Percentiles rank a stretch among this genome's conserved stretches.
Evolutionary conservation across 1,284 basidiomycete species (phyloP).

Genomic region (Papiliotrema nemorosa): DNA sequence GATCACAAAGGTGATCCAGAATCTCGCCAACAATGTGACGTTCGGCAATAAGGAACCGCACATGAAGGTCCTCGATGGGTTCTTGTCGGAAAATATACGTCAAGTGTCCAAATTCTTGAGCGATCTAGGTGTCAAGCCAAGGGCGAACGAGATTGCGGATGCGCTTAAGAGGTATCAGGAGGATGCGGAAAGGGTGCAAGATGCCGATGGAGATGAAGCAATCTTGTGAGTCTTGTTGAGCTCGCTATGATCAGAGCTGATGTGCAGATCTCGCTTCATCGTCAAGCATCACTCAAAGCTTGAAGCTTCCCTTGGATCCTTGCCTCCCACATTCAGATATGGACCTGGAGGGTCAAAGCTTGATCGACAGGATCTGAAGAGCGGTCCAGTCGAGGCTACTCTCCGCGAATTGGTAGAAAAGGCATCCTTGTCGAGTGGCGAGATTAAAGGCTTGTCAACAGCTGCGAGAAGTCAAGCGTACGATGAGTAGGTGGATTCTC

Average conservation of each 20-base stretch:
- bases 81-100: slow-evolving; percentile 70
- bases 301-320: slow-evolving; percentile 21
- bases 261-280: slow-evolving; percentile 35
- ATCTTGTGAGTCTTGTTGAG: slow-evolving; percentile 25
- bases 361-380: slow-evolving; percentile 55
- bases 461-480: slow-evolving; percentile 53
- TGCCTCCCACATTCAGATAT: slow-evolving; percentile 30
- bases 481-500: slow-evolving; percentile 32
- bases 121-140: slow-evolving; percentile 63
- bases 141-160: slow-evolving; percentile 31
- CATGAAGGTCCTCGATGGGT: slow-evolving; percentile 75
- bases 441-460: slow-evolving; percentile 59
- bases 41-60: slow-evolving; percentile 79
- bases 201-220: slow-evolving; percentile 37
- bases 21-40: slow-evolving; percentile 85
- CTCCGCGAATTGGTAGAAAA: slow-evolving; percentile 72
- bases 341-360: neutral
- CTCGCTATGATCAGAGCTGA: neutral
- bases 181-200: slow-evolving; percentile 32
- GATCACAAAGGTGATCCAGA: slow-evolving; percentile 87
- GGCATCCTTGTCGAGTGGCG: slow-evolving; percentile 62
- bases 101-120: slow-evolving; percentile 78
- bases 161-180: slow-evolving; percentile 34
- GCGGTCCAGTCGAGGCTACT: slow-evolving; percentile 71
- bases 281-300: slow-evolving; percentile 35